Evolutionary conservation across 305 asterid genomes (phyloP).

Genomic region (Lippia alba): DNA sequence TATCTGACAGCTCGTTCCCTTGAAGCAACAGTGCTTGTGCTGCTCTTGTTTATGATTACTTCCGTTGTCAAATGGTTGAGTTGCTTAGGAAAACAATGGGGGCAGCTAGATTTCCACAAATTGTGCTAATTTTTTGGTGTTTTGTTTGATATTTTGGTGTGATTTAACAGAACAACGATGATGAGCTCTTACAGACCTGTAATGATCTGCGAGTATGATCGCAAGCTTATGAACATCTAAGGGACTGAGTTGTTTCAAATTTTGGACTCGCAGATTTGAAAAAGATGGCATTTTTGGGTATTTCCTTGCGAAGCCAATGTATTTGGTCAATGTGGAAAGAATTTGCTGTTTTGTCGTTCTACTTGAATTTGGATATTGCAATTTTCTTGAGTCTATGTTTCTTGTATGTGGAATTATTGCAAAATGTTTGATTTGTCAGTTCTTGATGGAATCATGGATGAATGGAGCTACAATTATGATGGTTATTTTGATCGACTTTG

Average conservation of each 20-base stretch:
- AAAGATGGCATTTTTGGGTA: neutral
- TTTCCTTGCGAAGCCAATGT: neutral
- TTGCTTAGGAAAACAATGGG: neutral
- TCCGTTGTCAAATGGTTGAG: neutral
- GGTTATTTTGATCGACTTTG: too few relatives aligned
- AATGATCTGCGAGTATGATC: slow-evolving; percentile 50
- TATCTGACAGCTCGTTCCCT: neutral
- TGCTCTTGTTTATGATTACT: neutral
- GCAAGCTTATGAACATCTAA: slow-evolving; percentile 51
- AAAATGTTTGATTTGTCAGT: too few relatives aligned
- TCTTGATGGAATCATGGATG: neutral
- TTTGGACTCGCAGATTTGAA: neutral
- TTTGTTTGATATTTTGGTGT: neutral
- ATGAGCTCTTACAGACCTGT: slow-evolving; percentile 52
- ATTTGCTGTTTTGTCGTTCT: neutral
- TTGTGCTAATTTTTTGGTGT: neutral
- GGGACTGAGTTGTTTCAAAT: slow-evolving; percentile 48
- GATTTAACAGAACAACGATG: slow-evolving; percentile 31
- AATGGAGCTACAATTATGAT: too few relatives aligned
- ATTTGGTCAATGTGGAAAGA: neutral
- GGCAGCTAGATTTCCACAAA: neutral
- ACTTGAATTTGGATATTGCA: too few relatives aligned
- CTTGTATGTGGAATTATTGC: too few relatives aligned
- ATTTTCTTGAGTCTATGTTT: too few relatives aligned
- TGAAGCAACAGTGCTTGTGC: slow-evolving; percentile 3